Evolutionary conservation across 768 basidiomycete species (phyloP).

Genomic region (Trametes punicea): DNA sequence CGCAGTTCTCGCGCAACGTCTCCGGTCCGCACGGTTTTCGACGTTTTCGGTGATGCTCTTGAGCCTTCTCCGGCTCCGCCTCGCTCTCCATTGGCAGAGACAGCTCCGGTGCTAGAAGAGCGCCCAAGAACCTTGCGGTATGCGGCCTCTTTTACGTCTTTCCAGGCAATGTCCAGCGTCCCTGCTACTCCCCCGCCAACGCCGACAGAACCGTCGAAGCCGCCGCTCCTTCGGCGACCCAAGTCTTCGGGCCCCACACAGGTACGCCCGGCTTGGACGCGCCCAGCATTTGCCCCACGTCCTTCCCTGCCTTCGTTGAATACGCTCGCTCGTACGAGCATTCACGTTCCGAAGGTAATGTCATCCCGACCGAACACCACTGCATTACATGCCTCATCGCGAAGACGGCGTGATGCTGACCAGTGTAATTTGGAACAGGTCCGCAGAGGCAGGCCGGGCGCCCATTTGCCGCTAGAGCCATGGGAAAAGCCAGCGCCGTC

Average conservation of each 20-base stretch:
- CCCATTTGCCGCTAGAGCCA: conserved; percentile 41
- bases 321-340: conserved; percentile 36
- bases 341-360: conserved; percentile 37
- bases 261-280: conserved; percentile 39
- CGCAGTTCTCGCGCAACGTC: conserved; percentile 17
- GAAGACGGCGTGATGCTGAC: conserved; percentile 8
- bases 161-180: not conserved
- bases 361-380: not conserved
- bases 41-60: conserved; percentile 4
- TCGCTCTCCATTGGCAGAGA: conserved; percentile 22
- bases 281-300: conserved; percentile 38
- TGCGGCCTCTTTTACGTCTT: conserved; percentile 12
- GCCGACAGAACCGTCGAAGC: conserved; percentile 16
- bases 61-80: conserved; percentile 9
- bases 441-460: conserved; percentile 41
- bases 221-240: conserved; percentile 24
- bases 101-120: not conserved
- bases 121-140: conserved; percentile 2
- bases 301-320: conserved; percentile 44
- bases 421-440: conserved; percentile 26
- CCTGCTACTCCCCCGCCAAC: conserved; percentile 20
- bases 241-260: conserved; percentile 35
- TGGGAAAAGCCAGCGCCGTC: conserved; percentile 30
- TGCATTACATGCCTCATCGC: not conserved
- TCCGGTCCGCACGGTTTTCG: conserved; percentile 18